These are phyloP conservation scores for Hydnomerulius pinastri DNA, from an alignment of 768 basidiomycete genomes.

Conservation along the genomic window DNA sequence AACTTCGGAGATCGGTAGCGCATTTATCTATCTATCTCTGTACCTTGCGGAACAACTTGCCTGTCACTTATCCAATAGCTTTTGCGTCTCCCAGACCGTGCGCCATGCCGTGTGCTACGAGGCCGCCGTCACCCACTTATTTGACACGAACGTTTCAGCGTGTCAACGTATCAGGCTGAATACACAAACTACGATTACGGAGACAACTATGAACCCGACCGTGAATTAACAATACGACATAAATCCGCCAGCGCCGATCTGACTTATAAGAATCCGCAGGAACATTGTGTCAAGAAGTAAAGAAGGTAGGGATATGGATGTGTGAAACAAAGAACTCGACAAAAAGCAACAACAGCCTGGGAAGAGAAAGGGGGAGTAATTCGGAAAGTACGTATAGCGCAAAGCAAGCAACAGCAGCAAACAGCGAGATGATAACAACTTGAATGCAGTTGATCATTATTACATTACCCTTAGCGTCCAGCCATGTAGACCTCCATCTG, in stretches of 20 bases:
- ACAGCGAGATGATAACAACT: conserved; percentile 27
- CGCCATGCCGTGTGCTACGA: background rate
- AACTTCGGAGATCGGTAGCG: background rate
- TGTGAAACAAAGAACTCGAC: conserved; percentile 1
- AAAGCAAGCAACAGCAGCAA: conserved; percentile 24
- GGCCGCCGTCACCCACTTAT: background rate
- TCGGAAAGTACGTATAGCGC: conserved; percentile 27
- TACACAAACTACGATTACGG: conserved; percentile 11
- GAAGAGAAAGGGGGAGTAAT: conserved; percentile 13
- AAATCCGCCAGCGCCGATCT: conserved; percentile 16
- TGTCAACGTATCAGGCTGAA: no score
- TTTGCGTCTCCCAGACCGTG: background rate
- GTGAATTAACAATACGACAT: conserved; percentile 27
- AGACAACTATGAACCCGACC: conserved; percentile 10
- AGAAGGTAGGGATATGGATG: conserved; percentile 12
- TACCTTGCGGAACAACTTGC: background rate
- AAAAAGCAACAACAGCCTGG: background rate
- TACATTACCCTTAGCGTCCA: conserved; percentile 85
- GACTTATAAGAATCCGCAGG: conserved; percentile 13
- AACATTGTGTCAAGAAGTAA: background rate
- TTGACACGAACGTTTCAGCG: conserved; percentile 29
- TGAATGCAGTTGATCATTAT: conserved; percentile 17
- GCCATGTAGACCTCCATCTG: conserved; percentile 67
- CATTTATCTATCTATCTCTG: conserved; percentile 3
- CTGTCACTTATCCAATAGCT: conserved; percentile 12